Evolutionary conservation across 2,329 filamentous ascomycete species (phyloP), one percentile per base, ranked within the genome.

Genomic region (Pseudodiploospora longispora): DNA sequence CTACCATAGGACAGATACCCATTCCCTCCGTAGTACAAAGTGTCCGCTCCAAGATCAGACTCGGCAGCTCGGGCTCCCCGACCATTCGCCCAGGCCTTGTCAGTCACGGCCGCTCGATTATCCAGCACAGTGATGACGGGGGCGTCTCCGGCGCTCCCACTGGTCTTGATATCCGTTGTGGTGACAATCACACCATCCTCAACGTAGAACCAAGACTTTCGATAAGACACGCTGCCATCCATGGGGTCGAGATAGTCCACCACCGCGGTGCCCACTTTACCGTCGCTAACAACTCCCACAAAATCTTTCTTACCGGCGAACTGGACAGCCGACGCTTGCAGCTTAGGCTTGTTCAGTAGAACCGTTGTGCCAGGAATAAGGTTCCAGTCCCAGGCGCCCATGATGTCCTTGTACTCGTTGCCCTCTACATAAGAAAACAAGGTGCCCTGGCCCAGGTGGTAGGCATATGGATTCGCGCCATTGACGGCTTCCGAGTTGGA

Each of bases 311-410:
- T 43, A 7, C 54, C 54, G 6, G 19, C 6, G 8, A 49, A 42
- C 8, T 43, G 47, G 7, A 47, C 44, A 6, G 32, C 36, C 6
- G 35, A 32, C 19, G 44, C 34, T 3, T 47, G 27, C 3, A 48
- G 44, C 6, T 41, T 40, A 2, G 52, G 51, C n/a, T 40, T 40
- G n/a, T 52, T 47, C 19, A 48, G 51, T 5, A 52, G 41, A 1
- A 48, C 43, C 6, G 54, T 56, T 7, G 51, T 54, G 28, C 54
- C 54, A 2, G 54, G 54, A 6, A 56, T 38, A 5, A 56, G 50
- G 34, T 52, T 52, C 54, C 54, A 55, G 48, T 55, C 52, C 52
- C 52, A 54, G 3, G 51, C 47, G 10, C 38, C 51, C 50, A 51
- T 48, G 6, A 55, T 53, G 44, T 56, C 54, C 30, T 48, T 50